phyloP scores from a whole-genome alignment of 2,329 filamentous ascomycete species.

The Mycogone perniciosa region DNA sequence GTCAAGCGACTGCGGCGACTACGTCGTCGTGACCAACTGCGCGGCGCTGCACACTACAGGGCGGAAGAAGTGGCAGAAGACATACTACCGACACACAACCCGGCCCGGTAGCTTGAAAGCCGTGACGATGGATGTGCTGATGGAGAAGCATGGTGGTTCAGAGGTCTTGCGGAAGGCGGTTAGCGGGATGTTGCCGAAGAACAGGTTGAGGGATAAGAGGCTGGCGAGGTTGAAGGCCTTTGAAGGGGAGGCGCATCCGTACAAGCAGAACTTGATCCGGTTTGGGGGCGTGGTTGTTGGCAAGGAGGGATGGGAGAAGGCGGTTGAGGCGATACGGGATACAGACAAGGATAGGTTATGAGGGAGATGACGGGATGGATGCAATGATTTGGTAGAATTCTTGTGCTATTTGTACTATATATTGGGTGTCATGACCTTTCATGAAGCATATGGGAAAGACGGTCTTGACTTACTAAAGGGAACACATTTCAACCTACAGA shows the following conservation, averaged over 20 bases:
- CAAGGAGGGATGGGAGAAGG: constrained; percentile 46
- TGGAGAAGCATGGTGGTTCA: constrained; percentile 86
- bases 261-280: constrained; percentile 77
- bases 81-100: constrained; percentile 92
- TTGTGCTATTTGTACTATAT: constrained; percentile 30
- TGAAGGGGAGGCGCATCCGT: constrained; percentile 87
- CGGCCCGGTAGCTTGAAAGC: constrained; percentile 78
- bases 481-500: too few relatives aligned
- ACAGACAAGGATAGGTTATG: constrained; percentile 46
- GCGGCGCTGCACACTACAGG: constrained; percentile 81
- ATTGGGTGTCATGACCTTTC: constrained; percentile 17
- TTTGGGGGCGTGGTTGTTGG: constrained; percentile 57
- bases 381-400: constrained; percentile 15
- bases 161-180: constrained; percentile 91
- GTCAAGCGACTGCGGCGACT: constrained; percentile 97
- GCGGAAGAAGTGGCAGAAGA: constrained; percentile 88
- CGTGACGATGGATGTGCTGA: constrained; percentile 92
- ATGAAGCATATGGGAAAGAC: background rate
- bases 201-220: constrained; percentile 79
- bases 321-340: constrained; percentile 44
- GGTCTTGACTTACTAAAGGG: background rate
- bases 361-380: constrained; percentile 13
- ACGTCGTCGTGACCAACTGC: constrained; percentile 91
- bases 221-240: constrained; percentile 90
- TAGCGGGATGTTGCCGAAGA: constrained; percentile 96